A percentile compares a stretch with the other conserved stretches of the same genome.
Conservation (phyloP, 306 rosid species). For the Rubus idaeus region DNA sequence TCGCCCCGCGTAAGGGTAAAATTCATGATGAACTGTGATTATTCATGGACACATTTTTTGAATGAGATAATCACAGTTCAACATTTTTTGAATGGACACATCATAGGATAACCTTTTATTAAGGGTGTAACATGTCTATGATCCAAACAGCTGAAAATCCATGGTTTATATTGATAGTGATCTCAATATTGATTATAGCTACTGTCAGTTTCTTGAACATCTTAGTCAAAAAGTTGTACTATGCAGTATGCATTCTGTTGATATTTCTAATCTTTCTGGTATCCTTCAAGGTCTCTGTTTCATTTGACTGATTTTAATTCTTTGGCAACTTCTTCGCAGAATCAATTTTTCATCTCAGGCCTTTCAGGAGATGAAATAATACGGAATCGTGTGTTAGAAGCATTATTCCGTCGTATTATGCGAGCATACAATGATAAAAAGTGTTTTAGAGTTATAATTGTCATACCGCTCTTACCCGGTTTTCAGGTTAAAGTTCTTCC, state of each 20-base stretch:
- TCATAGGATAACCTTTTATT: neutral
- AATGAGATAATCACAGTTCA: no score
- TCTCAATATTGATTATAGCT: neutral
- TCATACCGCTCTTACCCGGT: constrained; percentile 96
- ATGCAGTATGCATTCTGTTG: neutral
- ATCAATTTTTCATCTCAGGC: constrained; percentile 98
- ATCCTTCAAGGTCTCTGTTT: constrained; percentile 12
- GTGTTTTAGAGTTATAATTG: constrained; percentile 80
- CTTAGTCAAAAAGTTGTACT: neutral
- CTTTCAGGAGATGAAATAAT: constrained; percentile 86
- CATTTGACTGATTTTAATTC: constrained; percentile 31
- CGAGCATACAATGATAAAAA: constrained; percentile 84
- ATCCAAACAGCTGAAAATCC: neutral
- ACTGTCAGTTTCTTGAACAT: neutral
- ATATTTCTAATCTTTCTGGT: constrained; percentile 9
- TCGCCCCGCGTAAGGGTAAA: neutral
- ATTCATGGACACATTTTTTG: neutral
- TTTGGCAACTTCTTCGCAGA: constrained; percentile 60
- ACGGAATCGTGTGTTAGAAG: constrained; percentile 87
- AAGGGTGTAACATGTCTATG: neutral
- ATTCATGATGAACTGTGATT: neutral
- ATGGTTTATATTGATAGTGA: neutral
- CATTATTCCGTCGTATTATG: constrained; percentile 68
- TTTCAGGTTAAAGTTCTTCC: constrained; percentile 68
- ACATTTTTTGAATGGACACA: no score